These are phyloP conservation scores for Takakia lepidozioides DNA, from an alignment of 225 moss, liverwort and hornwort genomes.

Conservation along the genomic window DNA sequence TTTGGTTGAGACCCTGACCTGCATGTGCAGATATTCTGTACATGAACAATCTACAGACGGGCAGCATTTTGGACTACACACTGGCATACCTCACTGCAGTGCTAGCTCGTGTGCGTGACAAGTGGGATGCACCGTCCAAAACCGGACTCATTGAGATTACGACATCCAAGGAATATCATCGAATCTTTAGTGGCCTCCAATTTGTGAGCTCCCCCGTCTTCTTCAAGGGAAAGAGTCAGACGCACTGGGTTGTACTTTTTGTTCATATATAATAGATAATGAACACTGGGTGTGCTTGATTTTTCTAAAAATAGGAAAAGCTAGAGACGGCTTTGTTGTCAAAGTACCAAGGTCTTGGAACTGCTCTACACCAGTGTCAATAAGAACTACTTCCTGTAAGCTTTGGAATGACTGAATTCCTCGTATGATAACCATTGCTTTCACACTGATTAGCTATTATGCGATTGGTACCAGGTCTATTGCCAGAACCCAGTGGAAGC, in stretches of 20 bases:
- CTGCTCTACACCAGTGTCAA: conserved; percentile 38
- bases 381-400: conserved; percentile 31
- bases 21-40: conserved; percentile 79
- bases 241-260: too few species aligned
- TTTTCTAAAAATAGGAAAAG: neutral
- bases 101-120: conserved; percentile 79
- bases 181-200: conserved; percentile 90
- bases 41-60: conserved; percentile 96
- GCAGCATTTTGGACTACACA: conserved; percentile 95
- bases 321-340: too few species aligned
- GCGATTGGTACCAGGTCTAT: conserved; percentile 13
- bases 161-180: conserved; percentile 92
- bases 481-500: conserved; percentile 32
- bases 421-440: too few species aligned
- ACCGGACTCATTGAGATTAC: conserved; percentile 97
- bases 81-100: conserved; percentile 95
- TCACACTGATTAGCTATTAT: neutral
- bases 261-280: too few species aligned
- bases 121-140: conserved; percentile 89
- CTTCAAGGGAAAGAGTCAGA: too few species aligned
- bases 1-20: conserved; percentile 5
- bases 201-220: conserved; percentile 44
- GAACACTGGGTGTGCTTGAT: too few species aligned
- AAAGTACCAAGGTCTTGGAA: conserved; percentile 13
- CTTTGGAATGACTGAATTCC: neutral